Percentiles rank a stretch among this genome's conserved stretches.
Evolutionary conservation across 192 early-diverging fungal species (phyloP).

Genomic region (Coemansia guatemalensis): DNA sequence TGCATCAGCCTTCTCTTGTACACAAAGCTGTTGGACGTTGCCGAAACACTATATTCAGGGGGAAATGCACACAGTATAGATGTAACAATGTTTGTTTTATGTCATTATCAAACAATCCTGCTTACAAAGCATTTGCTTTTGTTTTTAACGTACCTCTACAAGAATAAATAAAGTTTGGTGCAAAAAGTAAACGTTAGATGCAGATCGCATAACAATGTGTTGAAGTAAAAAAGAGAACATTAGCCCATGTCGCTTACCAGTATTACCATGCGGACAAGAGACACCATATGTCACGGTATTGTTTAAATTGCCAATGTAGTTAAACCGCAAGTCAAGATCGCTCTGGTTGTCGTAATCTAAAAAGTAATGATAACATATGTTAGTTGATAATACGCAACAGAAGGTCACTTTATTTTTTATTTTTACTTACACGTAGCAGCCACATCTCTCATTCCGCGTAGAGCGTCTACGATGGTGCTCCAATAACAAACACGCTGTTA

Average conservation of each 20-base stretch:
- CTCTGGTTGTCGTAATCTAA: constrained; percentile 46
- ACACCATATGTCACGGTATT: constrained; percentile 29
- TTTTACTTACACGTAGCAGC: constrained; percentile 46
- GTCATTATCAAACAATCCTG: background rate
- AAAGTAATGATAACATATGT: background rate
- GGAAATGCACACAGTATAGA: background rate
- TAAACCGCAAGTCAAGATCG: constrained; percentile 29
- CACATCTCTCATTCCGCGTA: constrained; percentile 42
- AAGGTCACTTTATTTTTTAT: background rate
- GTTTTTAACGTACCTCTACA: constrained; percentile 14
- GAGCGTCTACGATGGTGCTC: constrained; percentile 24
- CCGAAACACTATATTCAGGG: constrained; percentile 37
- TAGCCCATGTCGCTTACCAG: constrained; percentile 22
- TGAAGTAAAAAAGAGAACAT: background rate
- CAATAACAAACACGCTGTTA: background rate
- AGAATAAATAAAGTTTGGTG: background rate
- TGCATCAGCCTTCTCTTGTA: constrained; percentile 38
- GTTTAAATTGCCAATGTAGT: constrained; percentile 44
- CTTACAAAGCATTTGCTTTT: background rate
- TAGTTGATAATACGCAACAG: background rate
- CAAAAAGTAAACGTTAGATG: background rate
- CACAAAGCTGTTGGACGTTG: constrained; percentile 51
- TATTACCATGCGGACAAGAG: constrained; percentile 32
- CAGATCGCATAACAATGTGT: constrained; percentile 2
- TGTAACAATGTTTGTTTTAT: background rate